Evolutionary conservation across 2,329 filamentous ascomycete genomes (phyloP), one percentile per base, ranked within the genome.

Genomic region (Sarocladium brachiariae): DNA sequence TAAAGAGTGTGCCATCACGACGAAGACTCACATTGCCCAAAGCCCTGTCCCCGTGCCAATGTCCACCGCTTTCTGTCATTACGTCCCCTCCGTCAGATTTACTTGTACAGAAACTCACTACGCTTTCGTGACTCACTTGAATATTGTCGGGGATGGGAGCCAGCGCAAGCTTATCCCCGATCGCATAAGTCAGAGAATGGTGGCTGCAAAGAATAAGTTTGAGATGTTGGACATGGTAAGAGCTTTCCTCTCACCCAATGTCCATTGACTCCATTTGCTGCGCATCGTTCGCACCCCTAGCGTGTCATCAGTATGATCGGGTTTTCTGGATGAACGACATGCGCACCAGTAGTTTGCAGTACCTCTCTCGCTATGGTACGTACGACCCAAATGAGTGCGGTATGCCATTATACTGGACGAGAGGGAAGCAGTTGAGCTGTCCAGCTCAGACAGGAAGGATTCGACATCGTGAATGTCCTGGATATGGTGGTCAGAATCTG

Each of bases 21-120:
- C 10, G 25, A 19, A 21, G 7, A 46, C 41, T 18, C 16, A 46
- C 41, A 46, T 46, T 10, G 41, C 41, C 41, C 41, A 46, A 8
- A 46, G 16, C 4, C 41, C 41, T 6, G 41, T 25, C 31, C 79
- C 78, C 5, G 78, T 79, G 39, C 77, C 73, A 34, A 80, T 63
- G 56, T 81, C 76, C 21, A 80, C 33, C 50, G 24, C 41, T 46
- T 31, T 46, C 41, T 46, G 23, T 25, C n/a, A n/a, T n/a, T n/a
- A n/a, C n/a, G n/a, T n/a, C n/a, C n/a, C n/a, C n/a, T n/a, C n/a
- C n/a, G n/a, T n/a, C n/a, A n/a, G n/a, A n/a, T n/a, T n/a, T n/a
- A n/a, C n/a, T n/a, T n/a, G n/a, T n/a, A n/a, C n/a, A n/a, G n/a
- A n/a, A n/a, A n/a, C n/a, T n/a, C n/a, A n/a, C n/a, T n/a, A n/a